These are phyloP conservation scores for Penicillium brasilianum DNA, from an alignment of 2,329 filamentous ascomycete species.

Conservation along the genomic window DNA sequence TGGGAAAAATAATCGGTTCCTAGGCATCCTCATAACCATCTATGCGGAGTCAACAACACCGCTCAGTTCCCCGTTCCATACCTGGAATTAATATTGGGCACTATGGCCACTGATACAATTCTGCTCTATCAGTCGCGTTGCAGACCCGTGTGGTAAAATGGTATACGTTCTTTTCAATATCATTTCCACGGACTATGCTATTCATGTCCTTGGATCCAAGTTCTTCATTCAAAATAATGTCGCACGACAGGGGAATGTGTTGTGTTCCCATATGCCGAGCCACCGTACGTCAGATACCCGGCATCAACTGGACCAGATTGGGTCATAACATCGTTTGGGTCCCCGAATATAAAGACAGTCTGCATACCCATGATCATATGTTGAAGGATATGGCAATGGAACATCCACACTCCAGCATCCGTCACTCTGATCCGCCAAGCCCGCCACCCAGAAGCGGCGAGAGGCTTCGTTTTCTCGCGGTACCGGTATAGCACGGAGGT, in stretches of 20 bases:
- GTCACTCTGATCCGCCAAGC: slow-evolving; percentile 51
- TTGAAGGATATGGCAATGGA: slow-evolving; percentile 15
- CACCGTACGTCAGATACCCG: neutral
- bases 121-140: no score
- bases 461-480: neutral
- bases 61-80: no score
- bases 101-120: no score
- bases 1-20: no score
- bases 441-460: neutral
- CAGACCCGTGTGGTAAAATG: neutral
- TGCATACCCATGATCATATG: slow-evolving; percentile 20
- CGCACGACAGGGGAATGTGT: neutral
- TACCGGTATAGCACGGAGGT: neutral
- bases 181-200: neutral
- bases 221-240: neutral
- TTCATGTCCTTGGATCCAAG: neutral
- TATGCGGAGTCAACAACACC: no score
- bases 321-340: neutral
- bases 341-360: neutral
- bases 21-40: no score
- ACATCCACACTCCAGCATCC: slow-evolving; percentile 48
- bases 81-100: no score
- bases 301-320: neutral
- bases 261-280: neutral
- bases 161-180: neutral